phyloP scores from a whole-genome alignment of 441 rosid species.

The Erysimum pusillum region DNA sequence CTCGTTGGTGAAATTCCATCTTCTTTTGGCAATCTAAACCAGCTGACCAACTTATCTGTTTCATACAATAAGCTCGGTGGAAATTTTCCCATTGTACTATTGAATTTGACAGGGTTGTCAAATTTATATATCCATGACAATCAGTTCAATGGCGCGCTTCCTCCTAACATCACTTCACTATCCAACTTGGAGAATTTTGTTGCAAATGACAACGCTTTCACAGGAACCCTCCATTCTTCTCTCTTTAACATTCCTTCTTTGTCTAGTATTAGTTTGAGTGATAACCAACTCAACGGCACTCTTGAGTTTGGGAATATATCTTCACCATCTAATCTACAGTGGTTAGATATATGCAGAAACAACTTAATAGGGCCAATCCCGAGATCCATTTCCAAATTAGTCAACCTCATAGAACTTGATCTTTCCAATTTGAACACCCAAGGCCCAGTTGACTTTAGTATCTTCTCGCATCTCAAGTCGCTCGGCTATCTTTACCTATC shows the following conservation, averaged over 20 bases:
- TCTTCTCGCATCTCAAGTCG: constrained; percentile 37
- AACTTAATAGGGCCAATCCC: constrained; percentile 46
- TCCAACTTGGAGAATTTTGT: not conserved
- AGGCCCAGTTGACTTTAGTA: constrained; percentile 30
- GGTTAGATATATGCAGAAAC: not conserved
- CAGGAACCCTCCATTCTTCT: not conserved
- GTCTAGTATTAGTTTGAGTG: fast-evolving
- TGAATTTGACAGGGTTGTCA: not conserved
- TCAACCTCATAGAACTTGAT: not conserved
- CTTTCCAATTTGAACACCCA: constrained; percentile 44
- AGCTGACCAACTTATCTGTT: not conserved
- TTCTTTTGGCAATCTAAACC: constrained; percentile 11
- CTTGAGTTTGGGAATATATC: not conserved
- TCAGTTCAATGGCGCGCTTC: constrained; percentile 1
- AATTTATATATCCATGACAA: not conserved
- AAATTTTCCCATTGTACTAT: not conserved
- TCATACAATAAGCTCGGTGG: too few relatives aligned
- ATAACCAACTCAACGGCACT: constrained; percentile 10
- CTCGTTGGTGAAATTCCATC: constrained; percentile 14
- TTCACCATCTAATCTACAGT: not conserved
- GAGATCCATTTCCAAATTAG: not conserved
- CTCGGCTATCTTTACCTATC: constrained; percentile 8
- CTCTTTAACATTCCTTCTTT: constrained; percentile 15
- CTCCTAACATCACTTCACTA: not conserved
- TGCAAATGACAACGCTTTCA: too few relatives aligned